These are phyloP conservation scores for Chytridiales sp. DNA, from an alignment of 371 early-diverging fungal species.

Conservation along the genomic window DNA sequence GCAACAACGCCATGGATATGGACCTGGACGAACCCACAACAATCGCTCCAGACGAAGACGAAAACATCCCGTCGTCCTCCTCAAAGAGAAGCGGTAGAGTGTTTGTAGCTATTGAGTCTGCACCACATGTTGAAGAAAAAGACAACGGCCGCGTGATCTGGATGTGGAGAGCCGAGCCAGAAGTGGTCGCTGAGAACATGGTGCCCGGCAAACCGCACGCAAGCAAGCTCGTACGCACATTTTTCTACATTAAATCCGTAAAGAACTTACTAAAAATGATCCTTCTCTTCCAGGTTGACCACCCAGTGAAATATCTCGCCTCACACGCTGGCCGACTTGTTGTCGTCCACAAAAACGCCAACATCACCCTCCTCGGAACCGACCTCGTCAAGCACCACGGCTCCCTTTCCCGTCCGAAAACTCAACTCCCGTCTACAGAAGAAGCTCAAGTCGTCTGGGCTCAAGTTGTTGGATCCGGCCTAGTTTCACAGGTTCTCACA, in stretches of 20 bases:
- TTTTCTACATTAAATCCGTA: no score
- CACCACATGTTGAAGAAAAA: neutral
- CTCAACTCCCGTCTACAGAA: neutral
- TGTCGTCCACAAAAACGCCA: slow-evolving; percentile 12
- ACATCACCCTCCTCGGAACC: slow-evolving; percentile 1
- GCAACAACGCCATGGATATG: neutral
- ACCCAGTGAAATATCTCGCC: slow-evolving; percentile 1
- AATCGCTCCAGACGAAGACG: neutral
- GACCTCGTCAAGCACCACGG: no score
- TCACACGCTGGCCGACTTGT: slow-evolving; percentile 6
- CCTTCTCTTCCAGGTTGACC: slow-evolving; percentile 11
- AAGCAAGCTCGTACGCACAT: no score
- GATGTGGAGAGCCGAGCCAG: slow-evolving; percentile 17
- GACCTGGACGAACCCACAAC: no score
- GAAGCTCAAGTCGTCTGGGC: neutral
- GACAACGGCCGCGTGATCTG: slow-evolving; percentile 12
- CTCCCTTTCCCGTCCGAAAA: no score
- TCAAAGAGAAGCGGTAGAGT: slow-evolving; percentile 5
- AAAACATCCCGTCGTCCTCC: neutral
- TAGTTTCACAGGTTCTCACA: slow-evolving; percentile 3
- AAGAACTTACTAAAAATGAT: no score
- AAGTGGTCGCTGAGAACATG: neutral
- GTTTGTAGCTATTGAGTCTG: neutral
- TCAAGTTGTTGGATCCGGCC: slow-evolving; percentile 1
- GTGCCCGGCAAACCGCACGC: no score